Evolutionary conservation across 2,329 filamentous ascomycete genomes (phyloP).

Genomic region (Ambrosiella xylebori): DNA sequence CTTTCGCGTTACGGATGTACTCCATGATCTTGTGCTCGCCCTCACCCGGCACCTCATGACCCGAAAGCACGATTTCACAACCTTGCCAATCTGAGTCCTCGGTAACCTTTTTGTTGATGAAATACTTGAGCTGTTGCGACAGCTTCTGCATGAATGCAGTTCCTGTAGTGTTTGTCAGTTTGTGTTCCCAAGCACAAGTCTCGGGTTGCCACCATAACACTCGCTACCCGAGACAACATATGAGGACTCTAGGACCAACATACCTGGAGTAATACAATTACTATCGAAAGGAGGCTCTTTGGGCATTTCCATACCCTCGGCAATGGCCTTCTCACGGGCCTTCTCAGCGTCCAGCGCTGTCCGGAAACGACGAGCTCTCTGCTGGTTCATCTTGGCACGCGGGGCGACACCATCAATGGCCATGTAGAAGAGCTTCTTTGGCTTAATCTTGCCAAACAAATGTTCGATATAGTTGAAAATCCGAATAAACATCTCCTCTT

Average conservation of each 20-base stretch:
- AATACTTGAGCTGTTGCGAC: conserved; percentile 87
- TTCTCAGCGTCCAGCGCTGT: conserved; percentile 82
- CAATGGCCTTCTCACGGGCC: conserved; percentile 80
- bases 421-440: conserved; percentile 98
- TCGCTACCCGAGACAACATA: neutral
- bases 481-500: conserved; percentile 98
- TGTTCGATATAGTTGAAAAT: conserved; percentile 99
- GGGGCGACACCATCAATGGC: conserved; percentile 95
- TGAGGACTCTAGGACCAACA: neutral
- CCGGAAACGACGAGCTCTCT: conserved; percentile 84
- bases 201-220: neutral
- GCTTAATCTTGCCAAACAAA: conserved; percentile 95
- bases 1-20: conserved; percentile 94
- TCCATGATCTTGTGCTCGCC: conserved; percentile 99
- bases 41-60: conserved; percentile 94
- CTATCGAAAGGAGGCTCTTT: conserved; percentile 95
- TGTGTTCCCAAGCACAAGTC: neutral
- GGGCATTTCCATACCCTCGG: conserved; percentile 78
- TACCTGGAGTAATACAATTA: conserved; percentile 92
- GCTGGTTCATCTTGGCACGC: conserved; percentile 98
- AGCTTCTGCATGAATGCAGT: conserved; percentile 97
- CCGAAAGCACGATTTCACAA: conserved; percentile 87
- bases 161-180: conserved; percentile 20
- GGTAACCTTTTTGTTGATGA: conserved; percentile 95
- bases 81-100: conserved; percentile 97